phyloP scores from a whole-genome alignment of 495 filamentous ascomycete species.

The Rhypophila decipiens region DNA sequence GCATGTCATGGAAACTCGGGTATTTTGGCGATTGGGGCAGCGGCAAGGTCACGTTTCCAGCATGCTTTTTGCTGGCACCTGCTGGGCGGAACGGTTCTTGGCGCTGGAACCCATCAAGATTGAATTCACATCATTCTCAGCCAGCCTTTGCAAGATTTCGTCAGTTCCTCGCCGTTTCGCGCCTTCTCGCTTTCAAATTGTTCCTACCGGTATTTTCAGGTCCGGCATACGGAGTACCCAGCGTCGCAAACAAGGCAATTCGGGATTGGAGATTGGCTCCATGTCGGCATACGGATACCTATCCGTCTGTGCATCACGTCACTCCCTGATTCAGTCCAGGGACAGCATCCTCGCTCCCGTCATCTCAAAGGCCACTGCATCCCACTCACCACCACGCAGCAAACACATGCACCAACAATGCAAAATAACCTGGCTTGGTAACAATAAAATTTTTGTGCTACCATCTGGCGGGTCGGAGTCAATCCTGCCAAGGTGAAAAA shows the following conservation, averaged over 20 bases:
- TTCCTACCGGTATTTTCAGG: too few species aligned
- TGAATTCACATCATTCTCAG: neutral
- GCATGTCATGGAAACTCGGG: slow-evolving; percentile 31
- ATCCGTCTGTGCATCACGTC: too few species aligned
- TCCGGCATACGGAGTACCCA: too few species aligned
- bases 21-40: slow-evolving; percentile 7
- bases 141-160: slow-evolving; percentile 17
- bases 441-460: neutral
- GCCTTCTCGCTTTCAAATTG: slow-evolving; percentile 5
- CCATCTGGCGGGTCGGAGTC: too few species aligned
- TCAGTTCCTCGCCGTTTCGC: slow-evolving; percentile 19
- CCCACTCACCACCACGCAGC: neutral
- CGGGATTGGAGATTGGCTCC: too few species aligned
- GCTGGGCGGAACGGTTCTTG: neutral
- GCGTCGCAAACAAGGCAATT: neutral
- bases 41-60: slow-evolving; percentile 6
- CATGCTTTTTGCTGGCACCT: neutral
- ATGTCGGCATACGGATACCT: too few species aligned
- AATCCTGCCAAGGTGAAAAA: neutral
- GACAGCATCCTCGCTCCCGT: neutral
- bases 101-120: slow-evolving; percentile 1
- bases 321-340: too few species aligned
- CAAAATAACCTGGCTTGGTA: too few species aligned
- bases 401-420: neutral
- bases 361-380: too few species aligned